A percentile compares a stretch with the other conserved stretches of the same genome.
Conservation (phyloP, 2,329 filamentous ascomycete genomes). For the Aspergillus aculeatinus region DNA sequence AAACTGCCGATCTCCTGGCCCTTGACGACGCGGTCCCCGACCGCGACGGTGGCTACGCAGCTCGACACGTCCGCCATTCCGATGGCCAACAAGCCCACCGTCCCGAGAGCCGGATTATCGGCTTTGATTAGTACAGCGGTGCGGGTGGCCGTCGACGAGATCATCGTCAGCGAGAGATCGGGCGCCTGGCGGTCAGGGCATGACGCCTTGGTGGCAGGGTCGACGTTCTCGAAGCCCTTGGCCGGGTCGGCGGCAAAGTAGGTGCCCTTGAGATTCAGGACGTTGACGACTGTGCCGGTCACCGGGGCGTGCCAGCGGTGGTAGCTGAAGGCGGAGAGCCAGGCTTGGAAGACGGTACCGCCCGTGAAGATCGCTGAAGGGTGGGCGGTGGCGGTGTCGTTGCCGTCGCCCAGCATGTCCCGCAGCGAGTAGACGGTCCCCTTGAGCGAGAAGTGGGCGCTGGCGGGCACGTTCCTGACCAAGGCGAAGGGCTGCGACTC, state of each 20-base stretch:
- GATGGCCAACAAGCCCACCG: constrained; percentile 67
- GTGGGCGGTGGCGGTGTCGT: constrained; percentile 28
- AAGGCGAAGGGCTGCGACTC: constrained; percentile 61
- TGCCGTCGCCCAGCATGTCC: constrained; percentile 62
- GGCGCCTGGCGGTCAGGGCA: constrained; percentile 27
- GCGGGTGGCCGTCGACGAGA: constrained; percentile 64
- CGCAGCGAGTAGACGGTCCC: constrained; percentile 64
- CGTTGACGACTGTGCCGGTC: constrained; percentile 57
- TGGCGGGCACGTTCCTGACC: constrained; percentile 50
- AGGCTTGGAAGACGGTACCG: constrained; percentile 69
- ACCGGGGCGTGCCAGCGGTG: constrained; percentile 71
- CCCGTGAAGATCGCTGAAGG: constrained; percentile 51
- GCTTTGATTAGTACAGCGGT: constrained; percentile 69
- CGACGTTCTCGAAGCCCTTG: constrained; percentile 30
- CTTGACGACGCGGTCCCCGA: constrained; percentile 65
- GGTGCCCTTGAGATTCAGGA: constrained; percentile 58
- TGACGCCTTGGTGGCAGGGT: constrained; percentile 23
- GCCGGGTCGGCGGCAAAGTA: background rate
- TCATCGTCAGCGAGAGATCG: constrained; percentile 58
- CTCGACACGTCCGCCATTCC: constrained; percentile 75
- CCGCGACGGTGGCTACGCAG: constrained; percentile 67
- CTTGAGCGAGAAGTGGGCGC: constrained; percentile 67
- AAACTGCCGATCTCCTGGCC: constrained; percentile 74
- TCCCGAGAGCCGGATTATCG: constrained; percentile 62
- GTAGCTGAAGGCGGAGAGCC: constrained; percentile 64